Evolutionary conservation across 192 early-diverging fungal genomes (phyloP), one percentile per base, ranked within the genome.

Genomic region (Podila clonocystis): DNA sequence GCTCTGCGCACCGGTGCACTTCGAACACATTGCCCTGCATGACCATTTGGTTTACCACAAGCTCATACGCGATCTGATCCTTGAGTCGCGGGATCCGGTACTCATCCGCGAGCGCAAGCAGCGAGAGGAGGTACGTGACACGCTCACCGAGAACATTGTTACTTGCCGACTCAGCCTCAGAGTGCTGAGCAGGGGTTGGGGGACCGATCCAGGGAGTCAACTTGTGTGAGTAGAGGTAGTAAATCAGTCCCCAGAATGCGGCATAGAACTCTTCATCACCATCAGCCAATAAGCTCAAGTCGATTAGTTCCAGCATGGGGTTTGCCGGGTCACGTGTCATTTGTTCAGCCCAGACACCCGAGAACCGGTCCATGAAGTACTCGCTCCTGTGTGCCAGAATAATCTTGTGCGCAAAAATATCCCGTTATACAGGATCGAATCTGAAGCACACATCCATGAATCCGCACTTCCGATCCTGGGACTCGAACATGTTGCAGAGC

Each of bases 371-470:
- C 12, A 20, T 38, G 24, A 70, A 76, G 19, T 55, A 45, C 0
- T 70, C 63, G 20, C 68, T 76, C 29, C 60, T 17, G 26, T 70
- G 63, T 2, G 55, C 58, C 22, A 76, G 33, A 1, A 76, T 48
- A 28, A 76, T 36, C 33, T 70, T 76, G 68, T 76, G 67, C 12
- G 68, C 74, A 50, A 50, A 5, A 17, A 76, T 76, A 38, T 65
- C 17, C 9, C 65, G 61, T 5, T 63, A 38, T 0, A 9, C 19
- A 1, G 33, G 5, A 15, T 45, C 3, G 28, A 76, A 76, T 13
- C 57, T 22, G 68, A 76, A 76, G 20, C 62, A 36, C 1, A 76
- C 34, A 48, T 76, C 74, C 74, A 76, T 76, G 33, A 70, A 70
- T 0, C 74, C 74, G 0, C 41, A 70, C 4, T 38, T 13, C 29